These are phyloP conservation scores for Onygenales sp. DNA, from an alignment of 2,329 filamentous ascomycete genomes.

Conservation along the genomic window DNA sequence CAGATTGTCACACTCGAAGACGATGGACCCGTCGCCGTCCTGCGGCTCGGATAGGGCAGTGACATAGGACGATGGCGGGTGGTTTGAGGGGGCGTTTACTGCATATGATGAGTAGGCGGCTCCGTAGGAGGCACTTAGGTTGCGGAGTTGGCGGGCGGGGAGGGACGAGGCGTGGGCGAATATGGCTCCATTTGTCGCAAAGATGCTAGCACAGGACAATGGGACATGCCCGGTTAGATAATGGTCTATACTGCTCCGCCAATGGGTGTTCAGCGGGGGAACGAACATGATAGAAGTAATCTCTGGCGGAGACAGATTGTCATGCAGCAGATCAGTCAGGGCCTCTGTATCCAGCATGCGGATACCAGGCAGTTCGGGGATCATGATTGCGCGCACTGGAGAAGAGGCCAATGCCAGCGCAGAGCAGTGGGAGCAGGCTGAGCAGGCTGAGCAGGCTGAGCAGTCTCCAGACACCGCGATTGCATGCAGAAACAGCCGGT, in stretches of 20 bases:
- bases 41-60: constrained; percentile 31
- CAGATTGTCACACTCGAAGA: constrained; percentile 31
- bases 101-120: constrained; percentile 35
- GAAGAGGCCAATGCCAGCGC: no score
- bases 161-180: constrained; percentile 34
- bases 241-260: neutral
- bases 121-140: constrained; percentile 34
- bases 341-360: constrained; percentile 35
- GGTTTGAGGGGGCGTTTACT: constrained; percentile 29
- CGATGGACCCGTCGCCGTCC: constrained; percentile 35
- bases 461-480: no score
- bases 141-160: constrained; percentile 30
- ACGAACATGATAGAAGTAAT: constrained; percentile 34
- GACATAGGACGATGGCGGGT: constrained; percentile 32
- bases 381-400: constrained; percentile 16
- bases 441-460: no score
- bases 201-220: constrained; percentile 21
- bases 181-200: constrained; percentile 35
- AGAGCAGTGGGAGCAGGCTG: no score
- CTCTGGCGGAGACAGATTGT: constrained; percentile 34
- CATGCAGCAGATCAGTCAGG: constrained; percentile 30
- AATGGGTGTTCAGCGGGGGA: neutral
- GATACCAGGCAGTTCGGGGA: constrained; percentile 32
- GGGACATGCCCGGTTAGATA: neutral
- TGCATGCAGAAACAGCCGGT: no score